Conservation (phyloP, 2,329 filamentous ascomycete genomes). For the Talaromyces verruculosus region DNA sequence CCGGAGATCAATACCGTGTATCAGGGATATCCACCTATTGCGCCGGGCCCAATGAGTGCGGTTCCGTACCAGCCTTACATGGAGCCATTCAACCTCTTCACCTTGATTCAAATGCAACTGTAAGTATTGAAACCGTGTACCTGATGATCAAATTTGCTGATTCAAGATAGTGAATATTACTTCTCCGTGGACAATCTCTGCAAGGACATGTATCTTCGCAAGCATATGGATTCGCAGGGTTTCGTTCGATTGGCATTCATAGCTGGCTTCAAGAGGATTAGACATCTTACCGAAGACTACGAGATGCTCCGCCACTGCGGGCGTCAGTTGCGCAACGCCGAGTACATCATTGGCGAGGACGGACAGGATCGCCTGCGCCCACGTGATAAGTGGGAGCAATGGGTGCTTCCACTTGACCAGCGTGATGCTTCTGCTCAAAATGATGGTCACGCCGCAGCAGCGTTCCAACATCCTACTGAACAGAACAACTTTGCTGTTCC, state of each 20-base stretch:
- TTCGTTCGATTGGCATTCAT: constrained; percentile 81
- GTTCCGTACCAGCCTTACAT: constrained; percentile 59
- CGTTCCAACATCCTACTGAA: constrained; percentile 30
- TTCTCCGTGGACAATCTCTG: constrained; percentile 94
- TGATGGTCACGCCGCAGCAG: constrained; percentile 60
- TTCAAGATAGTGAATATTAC: constrained; percentile 76
- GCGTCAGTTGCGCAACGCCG: constrained; percentile 68
- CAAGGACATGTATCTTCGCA: constrained; percentile 86
- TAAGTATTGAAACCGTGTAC: constrained; percentile 37
- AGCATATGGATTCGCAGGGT: constrained; percentile 92
- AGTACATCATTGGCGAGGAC: constrained; percentile 73
- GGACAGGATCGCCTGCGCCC: constrained; percentile 75
- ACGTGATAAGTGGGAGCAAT: constrained; percentile 74
- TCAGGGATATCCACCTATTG: constrained; percentile 54
- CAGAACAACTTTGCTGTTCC: constrained; percentile 32
- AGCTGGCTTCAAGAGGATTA: constrained; percentile 81
- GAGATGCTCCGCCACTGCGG: constrained; percentile 74
- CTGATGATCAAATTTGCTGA: constrained; percentile 29
- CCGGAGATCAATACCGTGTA: constrained; percentile 56
- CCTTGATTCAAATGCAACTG: constrained; percentile 62
- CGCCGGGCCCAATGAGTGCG: constrained; percentile 56
- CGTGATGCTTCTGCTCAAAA: constrained; percentile 73
- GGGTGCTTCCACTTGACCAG: constrained; percentile 69
- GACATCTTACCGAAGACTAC: constrained; percentile 68
- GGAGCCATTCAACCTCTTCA: constrained; percentile 57